Evolutionary conservation across 208 protist genomes (phyloP).

Genomic region (Vickermania ingenoplastis): DNA sequence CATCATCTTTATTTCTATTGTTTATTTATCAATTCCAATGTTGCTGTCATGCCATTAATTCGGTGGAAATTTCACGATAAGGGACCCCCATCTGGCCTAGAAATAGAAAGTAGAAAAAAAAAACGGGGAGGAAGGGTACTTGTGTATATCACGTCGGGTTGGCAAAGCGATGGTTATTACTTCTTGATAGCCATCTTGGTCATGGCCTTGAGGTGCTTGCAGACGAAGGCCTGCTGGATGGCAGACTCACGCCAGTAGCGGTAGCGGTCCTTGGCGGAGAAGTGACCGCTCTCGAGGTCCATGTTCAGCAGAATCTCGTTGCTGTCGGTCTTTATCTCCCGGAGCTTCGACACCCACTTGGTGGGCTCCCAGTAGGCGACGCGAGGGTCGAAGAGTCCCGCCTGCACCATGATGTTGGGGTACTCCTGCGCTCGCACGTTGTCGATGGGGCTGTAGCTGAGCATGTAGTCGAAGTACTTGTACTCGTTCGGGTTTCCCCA

Average conservation of each 20-base stretch:
- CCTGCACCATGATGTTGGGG: constrained; percentile 75
- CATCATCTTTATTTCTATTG: too few species aligned
- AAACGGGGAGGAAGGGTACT: too few species aligned
- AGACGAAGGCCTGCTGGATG: constrained; percentile 85
- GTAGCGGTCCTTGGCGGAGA: constrained; percentile 86
- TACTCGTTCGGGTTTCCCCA: constrained; percentile 94
- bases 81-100: too few species aligned
- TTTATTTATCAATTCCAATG: too few species aligned
- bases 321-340: constrained; percentile 64
- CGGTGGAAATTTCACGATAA: too few species aligned
- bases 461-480: constrained; percentile 92
- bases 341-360: constrained; percentile 85
- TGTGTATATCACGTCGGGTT: too few species aligned
- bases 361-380: constrained; percentile 91
- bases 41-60: too few species aligned
- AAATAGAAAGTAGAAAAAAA: too few species aligned
- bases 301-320: constrained; percentile 84
- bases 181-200: constrained; percentile 28
- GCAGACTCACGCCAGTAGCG: constrained; percentile 81
- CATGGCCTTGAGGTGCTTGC: constrained; percentile 74
- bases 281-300: constrained; percentile 86
- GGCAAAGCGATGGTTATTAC: too few species aligned
- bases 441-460: constrained; percentile 89
- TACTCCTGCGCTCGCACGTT: constrained; percentile 84
- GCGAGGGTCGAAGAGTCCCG: constrained; percentile 80